phyloP scores from a whole-genome alignment of 2,329 filamentous ascomycete genomes.

The Malbranchea cinnamomea region DNA sequence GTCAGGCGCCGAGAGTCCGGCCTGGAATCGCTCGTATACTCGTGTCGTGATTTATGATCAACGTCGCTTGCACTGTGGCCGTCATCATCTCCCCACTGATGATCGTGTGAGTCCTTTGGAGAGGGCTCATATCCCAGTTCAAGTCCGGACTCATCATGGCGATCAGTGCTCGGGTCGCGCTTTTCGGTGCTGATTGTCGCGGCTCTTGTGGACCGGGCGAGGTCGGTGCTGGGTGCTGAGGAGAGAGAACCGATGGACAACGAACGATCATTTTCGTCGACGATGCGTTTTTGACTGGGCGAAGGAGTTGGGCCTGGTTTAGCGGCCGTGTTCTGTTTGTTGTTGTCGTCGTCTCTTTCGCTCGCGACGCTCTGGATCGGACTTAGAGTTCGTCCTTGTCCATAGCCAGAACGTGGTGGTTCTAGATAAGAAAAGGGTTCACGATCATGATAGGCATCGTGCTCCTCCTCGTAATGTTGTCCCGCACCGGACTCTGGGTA shows the following conservation, averaged over 20 bases:
- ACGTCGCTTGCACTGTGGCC: slow-evolving; percentile 9
- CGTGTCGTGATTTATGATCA: too few relatives aligned
- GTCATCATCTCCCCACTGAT: slow-evolving; percentile 11
- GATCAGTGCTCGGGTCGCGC: slow-evolving; percentile 33
- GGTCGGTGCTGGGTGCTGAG: slow-evolving; percentile 43
- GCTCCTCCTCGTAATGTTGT: slow-evolving; percentile 2
- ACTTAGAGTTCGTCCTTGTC: slow-evolving; percentile 66
- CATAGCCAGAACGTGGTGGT: too few relatives aligned
- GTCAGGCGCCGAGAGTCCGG: slow-evolving; percentile 35
- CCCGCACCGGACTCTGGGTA: neutral
- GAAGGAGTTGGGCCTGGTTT: slow-evolving; percentile 23
- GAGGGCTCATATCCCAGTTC: slow-evolving; percentile 27
- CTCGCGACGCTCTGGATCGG: slow-evolving; percentile 89
- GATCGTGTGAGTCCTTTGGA: slow-evolving; percentile 14
- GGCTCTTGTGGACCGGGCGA: slow-evolving; percentile 40
- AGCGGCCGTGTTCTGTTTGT: neutral
- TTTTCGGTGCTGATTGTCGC: slow-evolving; percentile 39
- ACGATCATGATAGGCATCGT: slow-evolving; percentile 17
- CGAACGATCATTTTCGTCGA: slow-evolving; percentile 16
- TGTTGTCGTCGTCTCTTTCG: slow-evolving; percentile 54
- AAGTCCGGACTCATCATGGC: slow-evolving; percentile 20
- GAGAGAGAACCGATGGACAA: slow-evolving; percentile 44
- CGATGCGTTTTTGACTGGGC: neutral
- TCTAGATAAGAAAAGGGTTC: slow-evolving; percentile 14
- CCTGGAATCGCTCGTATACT: slow-evolving; percentile 37